Percentiles rank a stretch among this genome's conserved stretches.
These are phyloP conservation scores for Camelina laxa DNA, from an alignment of 345 rosid genomes.

Conservation along the genomic window DNA sequence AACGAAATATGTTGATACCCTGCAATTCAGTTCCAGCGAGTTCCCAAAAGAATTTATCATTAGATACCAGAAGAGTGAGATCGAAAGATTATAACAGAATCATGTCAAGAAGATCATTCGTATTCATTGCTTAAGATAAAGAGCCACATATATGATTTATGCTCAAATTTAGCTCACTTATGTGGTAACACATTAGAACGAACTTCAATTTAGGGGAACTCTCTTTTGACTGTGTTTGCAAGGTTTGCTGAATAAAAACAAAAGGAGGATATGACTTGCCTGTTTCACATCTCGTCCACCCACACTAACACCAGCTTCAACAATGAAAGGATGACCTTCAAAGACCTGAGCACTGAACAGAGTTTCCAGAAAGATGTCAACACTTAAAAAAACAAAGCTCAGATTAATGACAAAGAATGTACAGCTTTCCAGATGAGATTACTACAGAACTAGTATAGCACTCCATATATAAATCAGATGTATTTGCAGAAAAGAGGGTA, in stretches of 20 bases:
- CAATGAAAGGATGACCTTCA: slow-evolving; percentile 97
- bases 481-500: slow-evolving; percentile 25
- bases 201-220: not conserved
- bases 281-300: slow-evolving; percentile 98
- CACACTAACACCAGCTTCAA: slow-evolving; percentile 97
- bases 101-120: too few relatives aligned
- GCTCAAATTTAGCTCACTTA: slow-evolving; percentile 3
- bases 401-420: slow-evolving; percentile 9
- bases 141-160: not conserved
- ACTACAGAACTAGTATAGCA: slow-evolving; percentile 1
- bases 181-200: not conserved
- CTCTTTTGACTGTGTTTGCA: too few relatives aligned
- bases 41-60: not conserved
- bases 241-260: not conserved
- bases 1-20: slow-evolving; percentile 92
- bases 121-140: not conserved
- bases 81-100: not conserved
- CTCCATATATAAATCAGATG: slow-evolving; percentile 10
- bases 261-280: slow-evolving; percentile 49
- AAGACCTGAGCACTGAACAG: slow-evolving; percentile 90
- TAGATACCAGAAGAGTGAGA: slow-evolving; percentile 7
- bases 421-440: slow-evolving; percentile 10
- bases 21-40: slow-evolving; percentile 41
- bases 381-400: slow-evolving; percentile 8
- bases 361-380: slow-evolving; percentile 39